A percentile compares a stretch with the other conserved stretches of the same genome.
Evolutionary conservation across 257 asterid genomes (phyloP).

Genomic region (Mentha longifolia): DNA sequence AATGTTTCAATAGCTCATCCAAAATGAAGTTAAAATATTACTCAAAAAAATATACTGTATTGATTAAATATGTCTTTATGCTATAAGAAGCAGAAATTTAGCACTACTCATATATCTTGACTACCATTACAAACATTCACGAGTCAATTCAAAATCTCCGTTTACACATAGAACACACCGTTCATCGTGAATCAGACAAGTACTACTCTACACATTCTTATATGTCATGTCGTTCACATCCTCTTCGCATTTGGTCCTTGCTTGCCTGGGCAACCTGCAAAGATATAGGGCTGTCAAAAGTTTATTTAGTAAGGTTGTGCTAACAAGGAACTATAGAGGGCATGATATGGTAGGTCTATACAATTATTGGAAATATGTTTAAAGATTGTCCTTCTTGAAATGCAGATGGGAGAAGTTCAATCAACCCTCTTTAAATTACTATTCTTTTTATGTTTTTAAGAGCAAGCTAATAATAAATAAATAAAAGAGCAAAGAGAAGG

Average conservation of each 20-base stretch:
- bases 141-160: constrained; percentile 8
- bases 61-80: too few relatives aligned
- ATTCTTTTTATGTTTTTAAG: neutral
- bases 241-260: constrained; percentile 42
- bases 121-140: constrained; percentile 1
- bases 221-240: constrained; percentile 27
- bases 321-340: too few relatives aligned
- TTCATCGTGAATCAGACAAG: neutral
- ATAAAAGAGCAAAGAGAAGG: neutral
- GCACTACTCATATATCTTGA: neutral
- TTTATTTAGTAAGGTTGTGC: too few relatives aligned
- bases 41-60: too few relatives aligned
- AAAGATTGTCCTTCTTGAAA: neutral
- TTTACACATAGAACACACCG: constrained; percentile 9
- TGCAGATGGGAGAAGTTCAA: neutral
- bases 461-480: neutral
- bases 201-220: neutral
- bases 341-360: too few relatives aligned
- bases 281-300: too few relatives aligned
- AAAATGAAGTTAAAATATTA: neutral
- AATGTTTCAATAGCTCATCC: neutral
- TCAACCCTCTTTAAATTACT: neutral
- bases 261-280: constrained; percentile 33
- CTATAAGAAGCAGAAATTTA: neutral
- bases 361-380: too few relatives aligned